Percentiles rank a stretch among this genome's conserved stretches.
These are phyloP conservation scores for Sporobolomyces roseus DNA, from an alignment of 768 basidiomycete species.

Conservation along the genomic window DNA sequence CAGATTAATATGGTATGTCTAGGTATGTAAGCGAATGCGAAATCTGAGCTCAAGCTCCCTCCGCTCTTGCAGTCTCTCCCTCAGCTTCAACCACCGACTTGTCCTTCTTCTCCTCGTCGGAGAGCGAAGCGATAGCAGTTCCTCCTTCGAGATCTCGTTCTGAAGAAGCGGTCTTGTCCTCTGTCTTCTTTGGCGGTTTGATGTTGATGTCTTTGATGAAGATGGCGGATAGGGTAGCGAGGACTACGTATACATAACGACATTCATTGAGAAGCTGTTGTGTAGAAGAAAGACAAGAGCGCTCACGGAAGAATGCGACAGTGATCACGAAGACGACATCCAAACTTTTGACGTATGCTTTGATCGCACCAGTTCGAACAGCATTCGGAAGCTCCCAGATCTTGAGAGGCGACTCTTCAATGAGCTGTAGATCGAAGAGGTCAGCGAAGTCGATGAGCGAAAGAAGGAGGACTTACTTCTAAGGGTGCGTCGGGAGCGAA, in stretches of 20 bases:
- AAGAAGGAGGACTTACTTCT: conserved; percentile 1
- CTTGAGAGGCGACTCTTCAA: conserved; percentile 38
- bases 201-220: conserved; percentile 49
- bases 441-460: too few species aligned
- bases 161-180: conserved; percentile 53
- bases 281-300: too few species aligned
- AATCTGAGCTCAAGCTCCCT: conserved; percentile 4
- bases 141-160: conserved; percentile 48
- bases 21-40: too few species aligned
- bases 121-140: conserved; percentile 3
- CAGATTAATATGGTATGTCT: too few species aligned
- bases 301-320: conserved; percentile 47
- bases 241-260: too few species aligned
- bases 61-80: conserved; percentile 1
- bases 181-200: conserved; percentile 37
- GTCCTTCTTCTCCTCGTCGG: conserved; percentile 1
- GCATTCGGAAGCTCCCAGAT: conserved; percentile 46
- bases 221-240: conserved; percentile 45
- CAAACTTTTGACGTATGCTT: conserved; percentile 40
- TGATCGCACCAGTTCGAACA: conserved; percentile 22
- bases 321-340: conserved; percentile 48
- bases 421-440: conserved; percentile 28
- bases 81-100: neutral
- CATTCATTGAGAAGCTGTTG: too few species aligned
- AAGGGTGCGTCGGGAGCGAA: conserved; percentile 43